Conservation (phyloP, 768 basidiomycete species). For the Hebeloma cylindrosporum region DNA sequence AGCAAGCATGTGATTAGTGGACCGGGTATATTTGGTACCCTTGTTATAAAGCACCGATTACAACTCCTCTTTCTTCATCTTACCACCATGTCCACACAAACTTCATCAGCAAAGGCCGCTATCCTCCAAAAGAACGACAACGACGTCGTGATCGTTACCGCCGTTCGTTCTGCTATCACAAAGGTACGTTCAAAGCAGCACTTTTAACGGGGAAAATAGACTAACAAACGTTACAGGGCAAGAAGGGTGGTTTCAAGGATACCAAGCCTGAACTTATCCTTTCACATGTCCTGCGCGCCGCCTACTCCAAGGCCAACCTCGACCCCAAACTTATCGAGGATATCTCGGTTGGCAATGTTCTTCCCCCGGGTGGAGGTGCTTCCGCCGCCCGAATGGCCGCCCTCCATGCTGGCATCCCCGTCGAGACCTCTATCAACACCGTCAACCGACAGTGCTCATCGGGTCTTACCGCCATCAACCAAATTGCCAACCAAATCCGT, state of each 20-base stretch:
- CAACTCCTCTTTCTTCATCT: slow-evolving; percentile 13
- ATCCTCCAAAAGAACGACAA: slow-evolving; percentile 73
- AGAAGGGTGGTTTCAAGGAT: slow-evolving; percentile 91
- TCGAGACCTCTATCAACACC: slow-evolving; percentile 71
- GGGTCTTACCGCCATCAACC: slow-evolving; percentile 78
- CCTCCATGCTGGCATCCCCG: slow-evolving; percentile 81
- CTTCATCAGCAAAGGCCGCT: slow-evolving; percentile 50
- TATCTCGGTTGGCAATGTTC: slow-evolving; percentile 83
- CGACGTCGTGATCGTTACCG: slow-evolving; percentile 89
- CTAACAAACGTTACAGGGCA: slow-evolving; percentile 45
- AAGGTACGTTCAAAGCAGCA: slow-evolving; percentile 56
- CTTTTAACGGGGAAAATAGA: background rate
- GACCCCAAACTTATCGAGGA: slow-evolving; percentile 85
- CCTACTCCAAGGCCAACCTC: slow-evolving; percentile 63
- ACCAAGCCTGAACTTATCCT: slow-evolving; percentile 82
- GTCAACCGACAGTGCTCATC: slow-evolving; percentile 92
- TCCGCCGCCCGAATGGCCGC: slow-evolving; percentile 83
- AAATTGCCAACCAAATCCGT: slow-evolving; percentile 78
- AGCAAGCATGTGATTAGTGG: slow-evolving; percentile 11
- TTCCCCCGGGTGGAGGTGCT: slow-evolving; percentile 85
- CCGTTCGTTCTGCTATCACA: slow-evolving; percentile 88
- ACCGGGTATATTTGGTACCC: slow-evolving; percentile 4
- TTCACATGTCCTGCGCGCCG: slow-evolving; percentile 72
- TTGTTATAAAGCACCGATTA: slow-evolving; percentile 1
- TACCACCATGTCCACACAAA: slow-evolving; percentile 34